A percentile compares a stretch with the other conserved stretches of the same genome.
Evolutionary conservation across 495 filamentous ascomycete species (phyloP).

Genomic region (Aspergillus saccharolyticus): DNA sequence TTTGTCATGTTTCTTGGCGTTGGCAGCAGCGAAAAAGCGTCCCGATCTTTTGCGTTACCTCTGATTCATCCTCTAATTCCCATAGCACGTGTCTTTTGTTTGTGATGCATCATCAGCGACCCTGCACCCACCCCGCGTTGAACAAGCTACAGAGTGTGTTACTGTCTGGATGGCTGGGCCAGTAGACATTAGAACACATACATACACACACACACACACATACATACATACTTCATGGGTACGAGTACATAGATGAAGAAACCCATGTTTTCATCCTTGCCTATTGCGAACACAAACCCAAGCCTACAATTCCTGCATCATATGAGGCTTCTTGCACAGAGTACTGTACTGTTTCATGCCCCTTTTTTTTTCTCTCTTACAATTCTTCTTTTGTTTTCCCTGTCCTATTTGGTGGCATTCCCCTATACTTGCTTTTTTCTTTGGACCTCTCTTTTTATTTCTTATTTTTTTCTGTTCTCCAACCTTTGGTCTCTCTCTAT

Average conservation of each 20-base stretch:
- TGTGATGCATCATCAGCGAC: conserved; percentile 4
- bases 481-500: too few species aligned
- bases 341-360: background rate
- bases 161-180: conserved; percentile 24
- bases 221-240: conserved; percentile 3
- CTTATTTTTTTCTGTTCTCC: too few species aligned
- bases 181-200: conserved; percentile 5
- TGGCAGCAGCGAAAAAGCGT: conserved; percentile 16
- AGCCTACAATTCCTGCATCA: too few species aligned
- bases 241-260: background rate
- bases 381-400: too few species aligned
- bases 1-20: conserved; percentile 8
- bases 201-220: background rate
- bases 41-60: background rate
- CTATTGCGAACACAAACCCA: background rate
- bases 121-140: background rate
- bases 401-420: too few species aligned
- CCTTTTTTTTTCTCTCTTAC: background rate
- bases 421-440: too few species aligned
- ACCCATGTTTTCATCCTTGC: background rate
- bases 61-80: background rate
- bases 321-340: background rate
- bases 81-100: conserved; percentile 3
- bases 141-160: conserved; percentile 1
- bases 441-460: background rate